These are phyloP conservation scores for Moesziomyces sp. DNA, from an alignment of 1,284 basidiomycete genomes.

Conservation along the genomic window DNA sequence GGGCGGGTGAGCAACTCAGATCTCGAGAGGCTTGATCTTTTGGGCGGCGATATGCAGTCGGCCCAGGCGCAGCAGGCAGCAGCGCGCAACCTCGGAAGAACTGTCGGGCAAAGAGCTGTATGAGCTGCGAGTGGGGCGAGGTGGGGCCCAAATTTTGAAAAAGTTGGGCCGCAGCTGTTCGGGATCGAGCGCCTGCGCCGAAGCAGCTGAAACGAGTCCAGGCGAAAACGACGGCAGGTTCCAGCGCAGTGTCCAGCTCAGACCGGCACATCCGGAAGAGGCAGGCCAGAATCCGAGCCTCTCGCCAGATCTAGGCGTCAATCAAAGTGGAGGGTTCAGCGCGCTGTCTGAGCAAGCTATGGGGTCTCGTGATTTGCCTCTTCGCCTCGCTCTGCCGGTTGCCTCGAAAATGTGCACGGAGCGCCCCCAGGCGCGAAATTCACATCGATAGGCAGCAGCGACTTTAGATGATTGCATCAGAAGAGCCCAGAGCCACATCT, in stretches of 20 bases:
- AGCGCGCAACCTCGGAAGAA: neutral
- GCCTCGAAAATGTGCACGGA: too few relatives aligned
- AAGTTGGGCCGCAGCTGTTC: neutral
- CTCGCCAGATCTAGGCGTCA: neutral
- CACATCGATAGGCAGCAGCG: neutral
- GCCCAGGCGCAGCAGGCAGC: neutral
- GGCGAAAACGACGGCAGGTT: too few relatives aligned
- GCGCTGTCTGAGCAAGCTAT: neutral
- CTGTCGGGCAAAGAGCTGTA: too few relatives aligned
- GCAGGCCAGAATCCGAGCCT: neutral
- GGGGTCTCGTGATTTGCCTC: neutral
- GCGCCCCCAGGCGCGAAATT: neutral
- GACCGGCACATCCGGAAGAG: neutral
- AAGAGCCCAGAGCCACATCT: too few relatives aligned
- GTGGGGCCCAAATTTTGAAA: conserved; percentile 1
- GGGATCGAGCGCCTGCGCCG: neutral
- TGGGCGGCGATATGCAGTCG: neutral
- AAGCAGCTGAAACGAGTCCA: neutral
- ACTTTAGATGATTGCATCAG: neutral
- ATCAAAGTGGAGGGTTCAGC: neutral
- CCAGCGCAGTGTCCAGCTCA: neutral
- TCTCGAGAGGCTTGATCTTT: neutral
- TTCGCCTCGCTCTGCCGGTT: neutral
- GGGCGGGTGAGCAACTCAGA: too few relatives aligned
- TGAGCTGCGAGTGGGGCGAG: neutral